Evolutionary conservation across 2,329 filamentous ascomycete species (phyloP).

Genomic region (Botryotinia globosa): DNA sequence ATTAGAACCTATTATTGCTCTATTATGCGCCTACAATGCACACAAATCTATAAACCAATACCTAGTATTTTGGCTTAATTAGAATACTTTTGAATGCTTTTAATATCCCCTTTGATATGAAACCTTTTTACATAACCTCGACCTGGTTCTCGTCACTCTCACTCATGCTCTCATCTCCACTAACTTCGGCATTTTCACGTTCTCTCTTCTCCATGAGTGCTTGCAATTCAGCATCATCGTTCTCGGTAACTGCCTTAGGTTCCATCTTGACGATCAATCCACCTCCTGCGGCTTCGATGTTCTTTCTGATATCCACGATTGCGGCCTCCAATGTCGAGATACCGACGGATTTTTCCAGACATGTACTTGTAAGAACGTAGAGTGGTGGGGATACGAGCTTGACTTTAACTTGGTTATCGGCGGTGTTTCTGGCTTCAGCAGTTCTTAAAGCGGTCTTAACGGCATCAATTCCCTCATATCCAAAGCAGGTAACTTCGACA

Average conservation of each 20-base stretch:
- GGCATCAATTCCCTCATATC: constrained; percentile 97
- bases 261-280: constrained; percentile 93
- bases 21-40: constrained; percentile 38
- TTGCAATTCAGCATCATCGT: constrained; percentile 94
- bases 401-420: constrained; percentile 94
- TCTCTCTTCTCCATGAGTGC: constrained; percentile 99
- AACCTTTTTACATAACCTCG: constrained; percentile 45
- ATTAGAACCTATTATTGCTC: constrained; percentile 1
- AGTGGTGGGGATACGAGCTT: constrained; percentile 96
- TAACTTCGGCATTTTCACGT: constrained; percentile 96
- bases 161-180: constrained; percentile 92
- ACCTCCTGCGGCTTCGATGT: constrained; percentile 75
- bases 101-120: constrained; percentile 22
- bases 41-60: constrained; percentile 23
- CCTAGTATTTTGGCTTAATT: constrained; percentile 2
- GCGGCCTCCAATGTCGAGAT: constrained; percentile 84
- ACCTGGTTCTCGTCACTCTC: constrained; percentile 89
- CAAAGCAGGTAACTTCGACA: constrained; percentile 92
- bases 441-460: constrained; percentile 90
- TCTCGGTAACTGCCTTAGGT: constrained; percentile 97
- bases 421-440: constrained; percentile 89
- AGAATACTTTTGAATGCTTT: constrained; percentile 33
- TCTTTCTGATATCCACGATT: constrained; percentile 80
- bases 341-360: constrained; percentile 85
- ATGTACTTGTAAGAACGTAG: constrained; percentile 94